These are phyloP conservation scores for Kwoniella bestiolae DNA, from an alignment of 768 basidiomycete species.

Conservation along the genomic window DNA sequence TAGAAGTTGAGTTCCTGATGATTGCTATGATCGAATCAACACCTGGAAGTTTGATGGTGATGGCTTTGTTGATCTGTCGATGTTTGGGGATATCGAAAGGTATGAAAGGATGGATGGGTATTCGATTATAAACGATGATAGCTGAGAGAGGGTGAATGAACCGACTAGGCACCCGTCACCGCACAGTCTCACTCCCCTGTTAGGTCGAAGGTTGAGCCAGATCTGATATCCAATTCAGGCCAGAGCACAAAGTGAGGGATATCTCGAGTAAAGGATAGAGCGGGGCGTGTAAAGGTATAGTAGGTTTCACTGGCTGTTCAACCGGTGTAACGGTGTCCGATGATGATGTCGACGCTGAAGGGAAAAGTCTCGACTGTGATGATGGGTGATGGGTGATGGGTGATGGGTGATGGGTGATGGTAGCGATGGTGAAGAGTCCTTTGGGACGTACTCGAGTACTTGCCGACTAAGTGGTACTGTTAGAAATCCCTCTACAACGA, in stretches of 20 bases:
- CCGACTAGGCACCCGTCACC: not conserved
- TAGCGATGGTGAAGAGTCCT: not conserved
- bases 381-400: not conserved
- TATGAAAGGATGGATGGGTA: not conserved
- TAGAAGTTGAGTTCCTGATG: too few species aligned
- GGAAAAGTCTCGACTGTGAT: not conserved
- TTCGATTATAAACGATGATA: not conserved
- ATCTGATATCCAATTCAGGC: too few species aligned
- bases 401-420: not conserved
- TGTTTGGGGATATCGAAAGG: not conserved
- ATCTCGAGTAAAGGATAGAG: not conserved
- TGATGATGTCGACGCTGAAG: not conserved
- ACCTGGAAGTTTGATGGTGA: not conserved
- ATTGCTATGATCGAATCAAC: too few species aligned
- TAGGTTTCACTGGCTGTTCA: not conserved
- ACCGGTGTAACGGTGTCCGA: not conserved
- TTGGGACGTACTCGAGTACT: not conserved
- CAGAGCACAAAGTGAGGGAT: too few species aligned
- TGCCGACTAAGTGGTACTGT: not conserved
- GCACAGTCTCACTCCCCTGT: not conserved
- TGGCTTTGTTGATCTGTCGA: not conserved
- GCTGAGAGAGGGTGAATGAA: not conserved
- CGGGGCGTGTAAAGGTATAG: not conserved
- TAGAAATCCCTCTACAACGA: not conserved
- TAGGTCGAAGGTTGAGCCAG: not conserved